Base-by-base conservation (phyloP, 139 green algal species). In the Auxenochlorella protothecoides region DNA sequence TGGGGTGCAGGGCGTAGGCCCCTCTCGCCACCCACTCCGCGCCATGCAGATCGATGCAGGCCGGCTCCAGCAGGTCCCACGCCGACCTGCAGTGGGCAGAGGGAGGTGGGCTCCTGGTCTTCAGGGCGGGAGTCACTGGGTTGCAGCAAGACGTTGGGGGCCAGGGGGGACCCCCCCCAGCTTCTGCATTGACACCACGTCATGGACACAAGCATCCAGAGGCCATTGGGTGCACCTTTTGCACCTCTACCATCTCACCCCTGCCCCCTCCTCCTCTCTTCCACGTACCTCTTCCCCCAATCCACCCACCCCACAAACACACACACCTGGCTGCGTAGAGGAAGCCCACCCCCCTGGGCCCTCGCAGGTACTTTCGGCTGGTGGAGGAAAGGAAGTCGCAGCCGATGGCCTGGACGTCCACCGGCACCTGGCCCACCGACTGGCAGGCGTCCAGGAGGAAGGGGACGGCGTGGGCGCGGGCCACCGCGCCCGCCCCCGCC, bases 381-480 rank as follows among this genome's bases (percentile, higher is more conserved):
- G 87, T 92, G 13, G 60, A 83, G 5, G 76, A 87, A 8, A 89
- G 69, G 61, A 87, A 91, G 75, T 88, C 72, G 72, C 87, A 92
- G 2, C 73, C 67, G 3, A 92, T 72, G 2, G 54, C 6, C 53
- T 76, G 55, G 6, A 91, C 86, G 65, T 92, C 87, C 53, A 91
- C 55, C 2, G 82, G 81, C 70, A 92, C 63, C 64, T 85, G 80
- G 0, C 87, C 87, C 14, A 84, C 77, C 27, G 74, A 84, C 57
- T 93, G 88, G 68, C 85, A 91, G n/a, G 88, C 88, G 69, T 93
- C 88, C 70, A 93, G 75, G 61, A 93, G 73, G 74, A 77, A 93
- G 0, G 77, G 78, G 10, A 91, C 75, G 16, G 80, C 73, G 13
- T 77, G 68, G 3, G 66, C 53, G 51, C 79, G 70, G 6, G 80